Conservation (phyloP, 2,329 filamentous ascomycete species). For the Leptoxyphium fumago region DNA sequence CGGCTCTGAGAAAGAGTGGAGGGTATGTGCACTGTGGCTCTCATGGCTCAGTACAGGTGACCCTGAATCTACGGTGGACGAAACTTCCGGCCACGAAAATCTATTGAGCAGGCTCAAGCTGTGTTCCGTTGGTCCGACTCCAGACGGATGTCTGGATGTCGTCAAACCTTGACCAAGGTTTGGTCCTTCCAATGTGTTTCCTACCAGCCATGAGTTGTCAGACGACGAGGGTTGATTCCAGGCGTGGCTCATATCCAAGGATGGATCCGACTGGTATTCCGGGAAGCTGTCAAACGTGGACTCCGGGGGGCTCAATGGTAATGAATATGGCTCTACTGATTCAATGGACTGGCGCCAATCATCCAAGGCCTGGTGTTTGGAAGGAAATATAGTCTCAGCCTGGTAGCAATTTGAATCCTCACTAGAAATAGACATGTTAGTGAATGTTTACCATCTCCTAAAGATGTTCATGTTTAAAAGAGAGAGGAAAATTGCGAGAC, state of each 20-base stretch:
- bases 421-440: neutral
- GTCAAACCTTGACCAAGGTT: constrained; percentile 11
- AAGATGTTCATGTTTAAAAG: too few relatives aligned
- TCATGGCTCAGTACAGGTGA: constrained; percentile 21
- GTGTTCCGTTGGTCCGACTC: neutral
- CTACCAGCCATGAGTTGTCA: constrained; percentile 13
- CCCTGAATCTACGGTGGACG: constrained; percentile 16
- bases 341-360: neutral
- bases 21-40: constrained; percentile 20
- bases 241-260: constrained; percentile 4
- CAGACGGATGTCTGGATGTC: constrained; percentile 9
- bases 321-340: neutral
- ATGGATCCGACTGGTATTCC: neutral
- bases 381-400: neutral
- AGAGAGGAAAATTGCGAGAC: too few relatives aligned
- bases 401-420: neutral
- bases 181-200: neutral
- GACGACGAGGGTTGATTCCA: constrained; percentile 15
- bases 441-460: neutral
- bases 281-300: neutral
- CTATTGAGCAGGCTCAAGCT: neutral
- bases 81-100: neutral
- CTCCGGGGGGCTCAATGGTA: neutral
- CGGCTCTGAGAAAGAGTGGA: constrained; percentile 15
- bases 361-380: neutral